A percentile compares a stretch with the other conserved stretches of the same genome.
phyloP scores from a whole-genome alignment of 2,329 filamentous ascomycete genomes.

The Chrysoporthe austroafricana region DNA sequence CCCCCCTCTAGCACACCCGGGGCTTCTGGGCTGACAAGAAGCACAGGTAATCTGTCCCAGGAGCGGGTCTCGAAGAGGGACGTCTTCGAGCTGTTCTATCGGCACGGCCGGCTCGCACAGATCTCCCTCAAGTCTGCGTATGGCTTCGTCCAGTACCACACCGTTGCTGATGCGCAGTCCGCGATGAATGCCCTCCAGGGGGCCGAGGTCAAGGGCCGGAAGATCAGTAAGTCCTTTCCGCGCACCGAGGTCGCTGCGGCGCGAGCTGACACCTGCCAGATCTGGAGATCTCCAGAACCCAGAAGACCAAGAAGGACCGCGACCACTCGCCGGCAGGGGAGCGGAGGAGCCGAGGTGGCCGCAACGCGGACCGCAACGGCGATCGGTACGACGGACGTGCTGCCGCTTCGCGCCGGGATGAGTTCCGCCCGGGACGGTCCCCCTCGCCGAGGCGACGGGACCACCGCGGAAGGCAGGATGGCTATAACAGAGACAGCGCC shows the following conservation, averaged over 20 bases:
- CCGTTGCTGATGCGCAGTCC: constrained; percentile 70
- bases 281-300: constrained; percentile 85
- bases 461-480: constrained; percentile 55
- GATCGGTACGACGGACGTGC: constrained; percentile 56
- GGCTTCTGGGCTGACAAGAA: constrained; percentile 8
- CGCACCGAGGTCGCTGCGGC: constrained; percentile 2
- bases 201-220: constrained; percentile 80
- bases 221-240: constrained; percentile 74
- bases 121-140: constrained; percentile 97
- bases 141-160: constrained; percentile 93
- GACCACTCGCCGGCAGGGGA: constrained; percentile 60
- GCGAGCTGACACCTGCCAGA: constrained; percentile 56
- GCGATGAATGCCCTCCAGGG: constrained; percentile 82
- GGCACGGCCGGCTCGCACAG: constrained; percentile 84
- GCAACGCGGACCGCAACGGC: constrained; percentile 51
- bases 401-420: constrained; percentile 52
- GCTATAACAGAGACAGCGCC: constrained; percentile 54
- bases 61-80: constrained; percentile 94
- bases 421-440: constrained; percentile 66
- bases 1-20: no score
- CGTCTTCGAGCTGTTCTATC: constrained; percentile 88
- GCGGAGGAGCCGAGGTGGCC: constrained; percentile 45
- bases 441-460: constrained; percentile 61
- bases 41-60: constrained; percentile 81
- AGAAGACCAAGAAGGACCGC: constrained; percentile 68